A percentile compares a stretch with the other conserved stretches of the same genome.
Evolutionary conservation across 495 filamentous ascomycete species (phyloP).

Genomic region (Xylaria curta): DNA sequence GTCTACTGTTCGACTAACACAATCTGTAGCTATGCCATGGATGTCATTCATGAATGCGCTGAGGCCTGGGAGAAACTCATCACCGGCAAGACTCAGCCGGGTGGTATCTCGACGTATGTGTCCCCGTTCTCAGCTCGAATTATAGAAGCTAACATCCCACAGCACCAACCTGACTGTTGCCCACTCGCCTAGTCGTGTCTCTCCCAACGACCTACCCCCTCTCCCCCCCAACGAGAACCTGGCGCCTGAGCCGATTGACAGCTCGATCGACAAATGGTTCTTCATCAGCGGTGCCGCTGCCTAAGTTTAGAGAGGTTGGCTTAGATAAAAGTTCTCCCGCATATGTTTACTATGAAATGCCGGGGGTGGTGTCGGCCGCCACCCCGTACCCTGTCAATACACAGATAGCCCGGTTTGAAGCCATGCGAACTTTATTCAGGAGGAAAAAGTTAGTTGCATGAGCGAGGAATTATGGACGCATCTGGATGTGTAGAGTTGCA

Average conservation of each 20-base stretch:
- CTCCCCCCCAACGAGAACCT: conserved; percentile 80
- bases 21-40: conserved; percentile 76
- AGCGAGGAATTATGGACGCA: background rate
- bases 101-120: conserved; percentile 82
- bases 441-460: background rate
- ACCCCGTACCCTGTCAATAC: background rate
- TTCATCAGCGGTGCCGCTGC: conserved; percentile 98
- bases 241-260: conserved; percentile 86
- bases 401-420: background rate
- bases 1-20: conserved; percentile 33
- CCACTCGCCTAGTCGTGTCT: conserved; percentile 71
- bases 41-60: conserved; percentile 91
- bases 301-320: conserved; percentile 50
- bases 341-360: conserved; percentile 11
- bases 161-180: conserved; percentile 81
- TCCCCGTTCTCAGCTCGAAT: conserved; percentile 8
- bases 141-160: conserved; percentile 41
- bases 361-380: background rate
- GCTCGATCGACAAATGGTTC: conserved; percentile 99
- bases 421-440: background rate
- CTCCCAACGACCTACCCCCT: conserved; percentile 67
- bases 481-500: conserved; percentile 3
- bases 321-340: conserved; percentile 34
- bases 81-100: conserved; percentile 78
- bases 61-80: conserved; percentile 98